Base-by-base conservation (phyloP, 768 basidiomycete genomes). In the Dioszegia aurantiaca region DNA sequence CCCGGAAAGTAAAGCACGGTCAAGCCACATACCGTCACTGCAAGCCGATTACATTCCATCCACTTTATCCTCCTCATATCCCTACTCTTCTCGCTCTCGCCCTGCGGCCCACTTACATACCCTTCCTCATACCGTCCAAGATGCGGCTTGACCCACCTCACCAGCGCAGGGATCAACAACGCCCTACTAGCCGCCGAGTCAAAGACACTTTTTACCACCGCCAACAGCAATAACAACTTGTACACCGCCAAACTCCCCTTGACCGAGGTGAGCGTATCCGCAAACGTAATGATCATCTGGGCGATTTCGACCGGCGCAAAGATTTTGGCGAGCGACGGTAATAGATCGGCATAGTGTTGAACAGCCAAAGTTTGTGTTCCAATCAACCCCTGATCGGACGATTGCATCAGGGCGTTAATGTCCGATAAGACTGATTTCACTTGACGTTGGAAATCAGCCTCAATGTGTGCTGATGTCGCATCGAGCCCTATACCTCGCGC, bases 321-420 rank as follows among this genome's bases (percentile, higher is more conserved):
- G 19, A 92, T 85, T 68, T 88, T 86, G 31, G 85, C 81, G 19
- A 97, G 81, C 71, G 91, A 89, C 3, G 93, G 91, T 10, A 98
- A 80, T 61, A 94, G 88, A 23, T 89, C 87, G 2, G 90, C 87
- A 73, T 95, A 97, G 77, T 92, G 88, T 71, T 93, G 90, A 12
- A 95, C 80, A 4, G 91, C 91, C 59, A 94, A 86, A 1, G 90
- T 91, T 72, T 98, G 94, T 1, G 94, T 94, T 49, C 94, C 94
- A 47, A 98, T 90, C 74, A 95, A 87, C n/a, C 88, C 85, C 4
- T 85, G 81, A 0, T 90, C 91, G 2, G 85, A 81, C 0, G 83
- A 81, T 1, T 83, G 83, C 94, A 98, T 94, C 84, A 98, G 87
- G 43, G 84, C 81, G 65, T 89, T 94, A 58, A 95, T 85, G 64